A percentile compares a stretch with the other conserved stretches of the same genome.
Evolutionary conservation across 768 basidiomycete species (phyloP).

Genomic region (Sarcodon aspratus): DNA sequence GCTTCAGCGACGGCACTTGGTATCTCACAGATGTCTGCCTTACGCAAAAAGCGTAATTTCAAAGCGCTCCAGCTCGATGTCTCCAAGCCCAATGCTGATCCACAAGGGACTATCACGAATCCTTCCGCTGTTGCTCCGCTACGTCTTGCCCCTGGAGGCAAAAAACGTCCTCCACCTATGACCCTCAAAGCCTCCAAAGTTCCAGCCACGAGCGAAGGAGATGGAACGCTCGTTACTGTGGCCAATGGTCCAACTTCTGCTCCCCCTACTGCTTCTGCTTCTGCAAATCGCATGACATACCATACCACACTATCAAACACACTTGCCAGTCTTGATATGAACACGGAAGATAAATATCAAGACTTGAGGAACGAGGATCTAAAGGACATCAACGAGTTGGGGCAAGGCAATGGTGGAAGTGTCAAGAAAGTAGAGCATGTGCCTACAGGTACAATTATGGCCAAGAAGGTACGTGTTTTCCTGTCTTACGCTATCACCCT

Average conservation of each 20-base stretch:
- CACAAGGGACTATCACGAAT: slow-evolving; percentile 23
- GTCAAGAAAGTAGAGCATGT: slow-evolving; percentile 93
- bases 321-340: slow-evolving; percentile 78
- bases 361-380: slow-evolving; percentile 86
- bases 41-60: slow-evolving; percentile 90
- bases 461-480: slow-evolving; percentile 75
- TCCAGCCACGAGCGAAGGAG: slow-evolving; percentile 20
- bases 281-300: slow-evolving; percentile 56
- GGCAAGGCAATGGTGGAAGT: slow-evolving; percentile 94
- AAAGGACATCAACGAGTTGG: slow-evolving; percentile 82
- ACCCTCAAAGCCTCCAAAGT: slow-evolving; percentile 64
- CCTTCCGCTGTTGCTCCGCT: slow-evolving; percentile 19
- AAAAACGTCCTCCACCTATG: slow-evolving; percentile 79
- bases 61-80: slow-evolving; percentile 73
- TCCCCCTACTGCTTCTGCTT: slow-evolving; percentile 34
- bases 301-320: slow-evolving; percentile 75
- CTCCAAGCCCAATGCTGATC: slow-evolving; percentile 26
- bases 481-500: background rate
- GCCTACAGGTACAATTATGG: slow-evolving; percentile 90
- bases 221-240: slow-evolving; percentile 38
- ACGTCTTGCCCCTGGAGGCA: slow-evolving; percentile 29
- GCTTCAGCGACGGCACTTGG: no score
- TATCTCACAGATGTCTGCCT: slow-evolving; percentile 15
- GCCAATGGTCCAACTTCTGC: slow-evolving; percentile 37
- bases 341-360: slow-evolving; percentile 67